Evolutionary conservation across 148 eudicot species (phyloP), one percentile per base, ranked within the genome.

Genomic region (Rhododendron ferrugineum): DNA sequence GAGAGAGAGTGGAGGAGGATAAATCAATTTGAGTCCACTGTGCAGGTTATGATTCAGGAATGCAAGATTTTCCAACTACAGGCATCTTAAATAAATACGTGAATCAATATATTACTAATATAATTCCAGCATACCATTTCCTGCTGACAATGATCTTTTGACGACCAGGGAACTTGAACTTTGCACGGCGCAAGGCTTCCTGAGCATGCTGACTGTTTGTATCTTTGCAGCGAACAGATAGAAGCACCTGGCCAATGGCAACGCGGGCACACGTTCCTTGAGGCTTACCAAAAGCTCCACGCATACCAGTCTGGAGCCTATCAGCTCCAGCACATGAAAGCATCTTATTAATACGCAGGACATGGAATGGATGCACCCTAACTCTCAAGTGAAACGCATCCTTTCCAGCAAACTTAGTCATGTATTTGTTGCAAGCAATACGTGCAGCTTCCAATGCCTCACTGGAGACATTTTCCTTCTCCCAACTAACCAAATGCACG

Each of bases 281-380:
- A 1, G 94, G 93, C 87, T 92, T 92, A 1, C 94, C 94, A 85
- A 92, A 92, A 85, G 94, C 94, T 20, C 94, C 94, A 83, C 94
- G 86, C 94, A 92, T 91, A 28, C 94, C 94, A 72, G 94, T 92
- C 82, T 92, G 94, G 85, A 92, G 92, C 87, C 94, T 92, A 90
- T 92, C 94, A 87, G 94, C 94, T 5, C 94, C 94, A 81, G 94
- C 94, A 88, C 94, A 92, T 14, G 94, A 92, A 79, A 92, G 87
- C 94, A 92, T 92, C 89, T 92, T 92, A 86, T 92, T 92, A 22
- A 92, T 92, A 77, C 94, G 91, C 66, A 92, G 86, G 52, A 92
- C 94, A 86, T 92, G 94, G 91, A 92, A 92, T 3, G 94, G 94
- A 78, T 92, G 94, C 23, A 92, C 94, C 81, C 94, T 88, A 4